A percentile compares a stretch with the other conserved stretches of the same genome.
Evolutionary conservation across 768 basidiomycete species (phyloP).

Genomic region (Leucocoprinus sp.): DNA sequence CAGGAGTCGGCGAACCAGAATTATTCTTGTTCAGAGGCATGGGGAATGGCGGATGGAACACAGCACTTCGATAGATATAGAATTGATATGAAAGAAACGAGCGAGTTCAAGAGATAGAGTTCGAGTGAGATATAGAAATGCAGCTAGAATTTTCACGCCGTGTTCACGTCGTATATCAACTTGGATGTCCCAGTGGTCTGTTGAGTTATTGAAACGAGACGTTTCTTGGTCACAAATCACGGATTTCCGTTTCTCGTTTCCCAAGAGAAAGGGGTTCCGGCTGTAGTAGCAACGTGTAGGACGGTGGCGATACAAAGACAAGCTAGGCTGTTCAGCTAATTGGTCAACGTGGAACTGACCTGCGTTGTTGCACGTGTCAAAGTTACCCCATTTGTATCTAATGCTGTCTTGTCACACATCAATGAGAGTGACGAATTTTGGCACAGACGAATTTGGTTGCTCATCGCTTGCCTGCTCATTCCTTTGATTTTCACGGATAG

Average conservation of each 20-base stretch:
- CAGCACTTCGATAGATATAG: neutral
- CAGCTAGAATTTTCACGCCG: too few species aligned
- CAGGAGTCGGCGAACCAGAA: conserved; percentile 48
- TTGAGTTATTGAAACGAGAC: neutral
- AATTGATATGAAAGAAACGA: neutral
- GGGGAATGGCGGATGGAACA: neutral
- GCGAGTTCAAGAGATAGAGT: neutral
- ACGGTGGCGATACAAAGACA: neutral
- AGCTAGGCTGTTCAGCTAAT: neutral
- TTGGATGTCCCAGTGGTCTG: too few species aligned
- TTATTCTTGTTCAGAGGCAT: conserved; percentile 81
- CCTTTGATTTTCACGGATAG: neutral
- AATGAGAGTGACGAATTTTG: neutral
- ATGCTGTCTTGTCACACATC: neutral
- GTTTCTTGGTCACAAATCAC: neutral
- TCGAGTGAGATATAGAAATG: too few species aligned
- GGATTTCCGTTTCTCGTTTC: neutral
- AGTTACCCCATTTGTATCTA: neutral
- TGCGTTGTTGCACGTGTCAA: conserved; percentile 7
- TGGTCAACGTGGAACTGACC: conserved; percentile 10
- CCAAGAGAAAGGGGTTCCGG: neutral
- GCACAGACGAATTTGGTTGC: neutral
- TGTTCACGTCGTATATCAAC: too few species aligned
- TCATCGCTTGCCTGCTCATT: neutral
- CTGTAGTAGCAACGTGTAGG: neutral